Conservation (phyloP, 2,329 filamentous ascomycete genomes). For the Gliomastix tumulicola region DNA sequence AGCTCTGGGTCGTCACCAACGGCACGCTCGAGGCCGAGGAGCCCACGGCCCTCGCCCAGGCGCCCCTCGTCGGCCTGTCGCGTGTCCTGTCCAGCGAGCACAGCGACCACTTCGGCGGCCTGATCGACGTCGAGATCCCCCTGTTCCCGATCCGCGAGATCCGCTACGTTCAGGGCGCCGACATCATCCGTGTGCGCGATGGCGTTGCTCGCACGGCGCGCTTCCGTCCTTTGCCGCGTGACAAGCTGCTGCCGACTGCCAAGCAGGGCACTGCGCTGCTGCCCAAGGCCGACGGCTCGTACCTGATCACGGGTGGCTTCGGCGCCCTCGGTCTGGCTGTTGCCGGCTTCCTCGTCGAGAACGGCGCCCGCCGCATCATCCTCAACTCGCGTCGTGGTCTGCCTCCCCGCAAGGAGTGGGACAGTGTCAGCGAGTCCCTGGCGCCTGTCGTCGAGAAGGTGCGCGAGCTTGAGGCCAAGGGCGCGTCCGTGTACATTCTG, state of each 20-base stretch:
- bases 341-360: slow-evolving; percentile 7
- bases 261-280: not conserved
- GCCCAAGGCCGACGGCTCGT: slow-evolving; percentile 5
- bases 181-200: not conserved
- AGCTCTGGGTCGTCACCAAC: not conserved
- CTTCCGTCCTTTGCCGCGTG: not conserved
- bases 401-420: not conserved
- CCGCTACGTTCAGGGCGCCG: not conserved
- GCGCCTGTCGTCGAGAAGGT: not conserved
- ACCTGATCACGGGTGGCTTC: slow-evolving; percentile 12
- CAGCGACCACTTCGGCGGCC: not conserved
- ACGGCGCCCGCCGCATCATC: slow-evolving; percentile 17
- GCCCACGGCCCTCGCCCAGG: slow-evolving; percentile 1
- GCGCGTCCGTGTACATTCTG: not conserved
- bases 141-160: not conserved
- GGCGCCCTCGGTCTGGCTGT: slow-evolving; percentile 11
- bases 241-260: not conserved
- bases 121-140: not conserved
- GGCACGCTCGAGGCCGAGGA: not conserved
- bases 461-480: not conserved
- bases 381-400: slow-evolving; percentile 7
- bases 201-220: not conserved
- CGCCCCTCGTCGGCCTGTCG: not conserved
- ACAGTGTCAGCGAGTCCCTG: not conserved
- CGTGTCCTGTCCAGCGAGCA: slow-evolving; percentile 1